These are phyloP conservation scores for Colletotrichum agaves DNA, from an alignment of 2,329 filamentous ascomycete species.

Conservation along the genomic window DNA sequence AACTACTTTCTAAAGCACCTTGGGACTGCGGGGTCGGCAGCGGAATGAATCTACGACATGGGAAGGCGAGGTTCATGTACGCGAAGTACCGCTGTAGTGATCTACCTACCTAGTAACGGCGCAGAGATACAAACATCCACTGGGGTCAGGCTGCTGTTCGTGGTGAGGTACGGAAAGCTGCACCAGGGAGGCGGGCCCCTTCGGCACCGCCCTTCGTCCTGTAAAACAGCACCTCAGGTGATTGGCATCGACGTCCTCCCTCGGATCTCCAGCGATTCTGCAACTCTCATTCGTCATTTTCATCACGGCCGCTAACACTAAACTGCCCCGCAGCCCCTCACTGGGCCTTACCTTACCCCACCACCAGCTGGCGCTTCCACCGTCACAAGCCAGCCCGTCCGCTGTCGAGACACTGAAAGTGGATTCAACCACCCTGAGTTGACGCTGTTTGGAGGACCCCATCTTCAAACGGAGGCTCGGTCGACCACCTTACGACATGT, in stretches of 20 bases:
- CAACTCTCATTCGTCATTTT: conserved; percentile 21
- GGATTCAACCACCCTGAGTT: not conserved
- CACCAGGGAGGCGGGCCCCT: conserved; percentile 16
- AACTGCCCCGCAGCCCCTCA: conserved; percentile 4
- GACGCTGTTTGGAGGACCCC: conserved; percentile 13
- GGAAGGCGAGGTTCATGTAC: conserved; percentile 24
- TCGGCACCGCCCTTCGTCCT: conserved; percentile 12
- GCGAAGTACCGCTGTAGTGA: not conserved
- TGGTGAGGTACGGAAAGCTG: conserved; percentile 33
- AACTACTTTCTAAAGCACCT: conserved; percentile 27
- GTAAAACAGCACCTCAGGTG: conserved; percentile 18
- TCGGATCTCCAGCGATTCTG: conserved; percentile 23
- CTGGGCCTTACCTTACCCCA: not conserved
- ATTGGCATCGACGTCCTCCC: conserved; percentile 20
- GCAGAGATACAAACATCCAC: conserved; percentile 14
- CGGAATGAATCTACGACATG: conserved; percentile 20
- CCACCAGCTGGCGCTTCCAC: conserved; percentile 3
- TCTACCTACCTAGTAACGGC: too few species aligned
- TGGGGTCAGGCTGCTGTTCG: conserved; percentile 1
- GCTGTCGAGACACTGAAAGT: not conserved
- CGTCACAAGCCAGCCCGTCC: conserved; percentile 28
- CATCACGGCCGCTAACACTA: conserved; percentile 24
- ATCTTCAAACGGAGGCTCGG: conserved; percentile 13
- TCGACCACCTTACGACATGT: conserved; percentile 21
- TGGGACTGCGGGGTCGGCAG: conserved; percentile 36